phyloP scores from a whole-genome alignment of 345 rosid genomes.

The Fremontodendron californicum region DNA sequence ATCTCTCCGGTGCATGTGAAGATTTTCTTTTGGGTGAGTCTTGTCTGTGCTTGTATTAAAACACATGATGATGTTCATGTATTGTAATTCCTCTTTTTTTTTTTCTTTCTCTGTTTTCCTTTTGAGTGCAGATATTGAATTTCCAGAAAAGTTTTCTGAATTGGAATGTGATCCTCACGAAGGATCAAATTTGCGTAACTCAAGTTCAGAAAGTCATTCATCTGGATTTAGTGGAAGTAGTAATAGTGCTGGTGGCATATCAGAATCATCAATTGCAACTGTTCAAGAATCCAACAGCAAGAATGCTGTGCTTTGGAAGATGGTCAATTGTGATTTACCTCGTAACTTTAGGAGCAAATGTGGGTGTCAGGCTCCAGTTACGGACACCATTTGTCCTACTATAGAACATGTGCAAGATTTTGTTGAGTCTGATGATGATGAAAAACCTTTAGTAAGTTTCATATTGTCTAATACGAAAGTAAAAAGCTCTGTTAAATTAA shows the following conservation, averaged over 20 bases:
- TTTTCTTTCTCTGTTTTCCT: background rate
- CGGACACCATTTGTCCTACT: conserved; percentile 13
- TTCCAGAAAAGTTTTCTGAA: no score
- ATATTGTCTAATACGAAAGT: conserved; percentile 31
- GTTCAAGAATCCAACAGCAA: conserved; percentile 37
- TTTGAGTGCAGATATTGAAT: conserved; percentile 54
- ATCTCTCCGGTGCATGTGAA: conserved; percentile 45
- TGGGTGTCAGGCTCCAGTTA: conserved; percentile 20
- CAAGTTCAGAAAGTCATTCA: conserved; percentile 58
- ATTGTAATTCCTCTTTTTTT: background rate
- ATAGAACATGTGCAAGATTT: conserved; percentile 24
- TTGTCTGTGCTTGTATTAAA: conserved; percentile 4
- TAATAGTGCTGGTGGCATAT: conserved; percentile 39
- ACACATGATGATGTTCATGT: background rate
- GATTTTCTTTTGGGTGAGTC: conserved; percentile 49
- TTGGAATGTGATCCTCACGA: conserved; percentile 29
- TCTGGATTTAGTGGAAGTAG: no score
- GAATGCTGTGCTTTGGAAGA: conserved; percentile 27
- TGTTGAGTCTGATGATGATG: conserved; percentile 43
- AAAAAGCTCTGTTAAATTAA: conserved; percentile 29
- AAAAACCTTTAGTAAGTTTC: conserved; percentile 36
- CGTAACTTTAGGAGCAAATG: conserved; percentile 18
- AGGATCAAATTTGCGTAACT: conserved; percentile 31
- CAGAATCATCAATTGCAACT: conserved; percentile 48
- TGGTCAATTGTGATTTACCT: conserved; percentile 17